These are phyloP conservation scores for Vinca major DNA, from an alignment of 305 asterid genomes.

Conservation along the genomic window DNA sequence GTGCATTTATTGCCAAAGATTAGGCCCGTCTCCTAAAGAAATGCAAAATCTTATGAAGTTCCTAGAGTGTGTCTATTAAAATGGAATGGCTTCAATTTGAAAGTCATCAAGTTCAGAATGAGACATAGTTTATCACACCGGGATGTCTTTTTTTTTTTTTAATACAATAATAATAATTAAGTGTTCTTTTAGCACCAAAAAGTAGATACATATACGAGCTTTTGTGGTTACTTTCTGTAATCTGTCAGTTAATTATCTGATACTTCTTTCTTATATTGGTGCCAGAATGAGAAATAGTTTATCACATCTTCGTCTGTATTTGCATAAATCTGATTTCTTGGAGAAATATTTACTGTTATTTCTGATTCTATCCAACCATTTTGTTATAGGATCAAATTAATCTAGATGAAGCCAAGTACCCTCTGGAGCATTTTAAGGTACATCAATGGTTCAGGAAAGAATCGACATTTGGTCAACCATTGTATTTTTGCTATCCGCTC, in stretches of 20 bases:
- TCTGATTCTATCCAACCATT: conserved; percentile 28
- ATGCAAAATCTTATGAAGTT: neutral
- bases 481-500: neutral
- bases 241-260: neutral
- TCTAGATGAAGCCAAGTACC: conserved; percentile 72
- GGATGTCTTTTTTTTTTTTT: no score
- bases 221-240: neutral
- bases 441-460: conserved; percentile 11
- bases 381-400: conserved; percentile 82
- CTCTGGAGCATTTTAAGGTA: conserved; percentile 89
- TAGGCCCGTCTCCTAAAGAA: neutral
- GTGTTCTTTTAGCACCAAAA: neutral
- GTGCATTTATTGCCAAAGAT: no score
- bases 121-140: no score
- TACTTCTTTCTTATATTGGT: neutral
- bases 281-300: conserved; percentile 3
- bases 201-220: neutral
- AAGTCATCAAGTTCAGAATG: neutral
- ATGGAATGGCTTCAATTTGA: neutral
- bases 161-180: neutral
- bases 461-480: neutral
- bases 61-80: neutral
- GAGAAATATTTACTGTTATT: neutral
- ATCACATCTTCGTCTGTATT: neutral
- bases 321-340: conserved; percentile 1